phyloP scores from a whole-genome alignment of 768 basidiomycete species.

The Podaxis mareebaensis region DNA sequence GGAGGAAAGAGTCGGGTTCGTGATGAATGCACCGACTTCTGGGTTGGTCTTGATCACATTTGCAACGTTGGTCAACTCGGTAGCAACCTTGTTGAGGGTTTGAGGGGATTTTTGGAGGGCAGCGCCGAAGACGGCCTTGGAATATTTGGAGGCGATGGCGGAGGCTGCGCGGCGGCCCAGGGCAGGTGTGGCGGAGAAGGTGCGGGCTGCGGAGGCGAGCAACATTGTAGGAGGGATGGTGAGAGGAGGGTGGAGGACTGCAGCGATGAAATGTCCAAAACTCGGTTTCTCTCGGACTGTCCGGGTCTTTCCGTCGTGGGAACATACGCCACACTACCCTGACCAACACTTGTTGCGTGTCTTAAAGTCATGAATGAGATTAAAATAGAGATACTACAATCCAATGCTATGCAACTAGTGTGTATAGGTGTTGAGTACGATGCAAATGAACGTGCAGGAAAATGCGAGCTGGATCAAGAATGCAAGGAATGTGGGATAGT shows the following conservation, averaged over 20 bases:
- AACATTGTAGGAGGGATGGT: constrained; percentile 40
- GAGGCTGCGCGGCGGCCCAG: constrained; percentile 75
- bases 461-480: neutral
- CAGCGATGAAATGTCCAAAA: constrained; percentile 29
- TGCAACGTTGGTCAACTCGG: constrained; percentile 75
- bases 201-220: constrained; percentile 57
- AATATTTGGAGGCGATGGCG: constrained; percentile 79
- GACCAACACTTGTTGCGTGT: neutral
- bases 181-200: constrained; percentile 45
- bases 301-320: constrained; percentile 37
- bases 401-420: neutral
- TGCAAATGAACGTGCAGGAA: constrained; percentile 5
- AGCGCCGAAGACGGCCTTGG: constrained; percentile 78
- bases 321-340: constrained; percentile 15
- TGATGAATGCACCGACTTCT: constrained; percentile 70
- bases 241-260: constrained; percentile 26
- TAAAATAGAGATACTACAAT: neutral
- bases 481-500: constrained; percentile 15
- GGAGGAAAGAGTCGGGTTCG: constrained; percentile 88
- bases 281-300: constrained; percentile 32
- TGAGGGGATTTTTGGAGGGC: constrained; percentile 82
- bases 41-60: constrained; percentile 66
- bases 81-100: constrained; percentile 81
- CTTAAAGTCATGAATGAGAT: neutral
- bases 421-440: neutral